Percentiles rank a stretch among this genome's conserved stretches.
Conservation (phyloP, 2,329 filamentous ascomycete genomes). For the Botrytis sinoallii region DNA sequence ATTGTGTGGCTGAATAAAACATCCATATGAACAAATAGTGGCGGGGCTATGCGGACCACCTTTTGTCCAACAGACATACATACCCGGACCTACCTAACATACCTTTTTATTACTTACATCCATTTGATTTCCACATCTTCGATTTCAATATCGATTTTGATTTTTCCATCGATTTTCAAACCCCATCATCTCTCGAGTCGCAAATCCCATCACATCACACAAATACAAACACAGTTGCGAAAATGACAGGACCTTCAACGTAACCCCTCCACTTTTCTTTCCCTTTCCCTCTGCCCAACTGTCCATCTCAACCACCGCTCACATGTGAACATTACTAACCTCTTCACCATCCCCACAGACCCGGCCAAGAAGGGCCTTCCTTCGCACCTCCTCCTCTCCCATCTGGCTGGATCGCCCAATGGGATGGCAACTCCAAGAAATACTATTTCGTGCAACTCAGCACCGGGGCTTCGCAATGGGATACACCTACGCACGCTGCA, state of each 20-base stretch:
- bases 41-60: slow-evolving; percentile 11
- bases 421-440: slow-evolving; percentile 61
- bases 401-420: slow-evolving; percentile 67
- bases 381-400: slow-evolving; percentile 55
- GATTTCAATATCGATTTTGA: neutral
- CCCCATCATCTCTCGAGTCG: neutral
- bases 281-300: neutral
- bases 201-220: neutral
- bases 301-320: neutral
- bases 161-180: neutral
- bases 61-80: neutral
- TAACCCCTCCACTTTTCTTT: slow-evolving; percentile 20
- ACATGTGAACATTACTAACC: slow-evolving; percentile 18
- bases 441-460: slow-evolving; percentile 72
- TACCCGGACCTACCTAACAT: neutral
- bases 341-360: slow-evolving; percentile 24
- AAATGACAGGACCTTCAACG: slow-evolving; percentile 36
- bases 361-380: slow-evolving; percentile 38
- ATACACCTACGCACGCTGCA: slow-evolving; percentile 63
- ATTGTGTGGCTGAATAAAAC: neutral
- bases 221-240: neutral
- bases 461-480: slow-evolving; percentile 71
- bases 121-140: neutral
- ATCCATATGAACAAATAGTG: slow-evolving; percentile 1
- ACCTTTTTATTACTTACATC: neutral